These are phyloP conservation scores for Geosmithia flava DNA, from an alignment of 2,329 filamentous ascomycete species.

Conservation along the genomic window DNA sequence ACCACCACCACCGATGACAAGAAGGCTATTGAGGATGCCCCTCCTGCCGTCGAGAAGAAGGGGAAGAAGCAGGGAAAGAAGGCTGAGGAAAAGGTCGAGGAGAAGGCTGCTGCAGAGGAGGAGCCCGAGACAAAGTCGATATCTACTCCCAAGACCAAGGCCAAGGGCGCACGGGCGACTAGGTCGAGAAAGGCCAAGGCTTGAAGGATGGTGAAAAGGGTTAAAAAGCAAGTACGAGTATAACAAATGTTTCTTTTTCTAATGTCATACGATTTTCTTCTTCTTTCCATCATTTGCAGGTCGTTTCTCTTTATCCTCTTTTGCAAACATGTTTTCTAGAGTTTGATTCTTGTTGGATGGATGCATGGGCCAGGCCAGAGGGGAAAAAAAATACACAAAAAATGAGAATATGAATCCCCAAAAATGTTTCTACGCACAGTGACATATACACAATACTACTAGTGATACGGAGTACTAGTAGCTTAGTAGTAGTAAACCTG, in stretches of 20 bases:
- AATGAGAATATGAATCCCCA: too few species aligned
- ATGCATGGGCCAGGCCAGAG: too few species aligned
- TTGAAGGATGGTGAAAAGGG: not conserved
- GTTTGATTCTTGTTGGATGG: not conserved
- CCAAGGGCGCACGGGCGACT: slow-evolving; percentile 10
- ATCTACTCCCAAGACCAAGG: slow-evolving; percentile 18
- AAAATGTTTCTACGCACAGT: too few species aligned
- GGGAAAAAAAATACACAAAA: too few species aligned
- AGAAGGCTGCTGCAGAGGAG: slow-evolving; percentile 9
- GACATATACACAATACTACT: too few species aligned
- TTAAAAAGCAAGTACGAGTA: not conserved
- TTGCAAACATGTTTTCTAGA: not conserved
- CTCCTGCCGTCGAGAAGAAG: too few species aligned
- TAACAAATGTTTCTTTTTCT: too few species aligned
- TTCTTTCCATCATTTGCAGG: not conserved
- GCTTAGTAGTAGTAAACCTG: too few species aligned
- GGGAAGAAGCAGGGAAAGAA: not conserved
- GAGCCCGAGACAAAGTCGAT: slow-evolving; percentile 12
- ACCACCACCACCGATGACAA: slow-evolving; percentile 8
- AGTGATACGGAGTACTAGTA: too few species aligned
- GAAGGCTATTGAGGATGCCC: not conserved
- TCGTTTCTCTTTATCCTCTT: not conserved
- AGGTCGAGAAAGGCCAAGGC: slow-evolving; percentile 3
- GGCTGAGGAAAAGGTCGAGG: slow-evolving; percentile 14
- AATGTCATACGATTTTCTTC: too few species aligned